Evolutionary conservation across 306 rosid species (phyloP), one percentile per base, ranked within the genome.

Genomic region (Medicago ruthenica): DNA sequence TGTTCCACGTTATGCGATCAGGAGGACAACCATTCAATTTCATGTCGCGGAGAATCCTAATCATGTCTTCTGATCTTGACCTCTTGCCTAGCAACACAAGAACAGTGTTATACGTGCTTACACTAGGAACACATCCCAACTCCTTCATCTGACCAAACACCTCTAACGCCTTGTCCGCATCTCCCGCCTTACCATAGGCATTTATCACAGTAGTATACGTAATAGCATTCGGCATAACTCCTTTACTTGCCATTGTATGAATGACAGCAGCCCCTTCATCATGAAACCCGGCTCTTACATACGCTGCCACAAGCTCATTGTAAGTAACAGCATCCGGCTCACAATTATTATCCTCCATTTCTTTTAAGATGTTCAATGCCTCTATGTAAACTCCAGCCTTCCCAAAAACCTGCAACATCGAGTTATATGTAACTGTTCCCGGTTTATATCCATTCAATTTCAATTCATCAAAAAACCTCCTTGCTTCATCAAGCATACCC

Each of bases 271-370:
- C 91, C 17, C 96, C 96, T 84, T 96, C 93, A 16, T 90, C 92
- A 3, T 67, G 83, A 75, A 96, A 90, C 79, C 97, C 99, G 0
- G 98, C 99, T 81, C 97, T 85, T 68, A 92, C 93, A 69, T 96
- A 92, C 55, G 97, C 91, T 20, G 91, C 87, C 65, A 88, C 97
- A 34, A 96, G 93, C 87, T 96, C 99, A 70, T 96, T 96, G 83
- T 92, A 96, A 55, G 99, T 96, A 76, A 92, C 78, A 44, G 91
- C 80, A 79, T 96, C 96, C 16, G 89, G 93, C 9, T 84, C 74
- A 69, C 97, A 92, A 60, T 85, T 83, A 75, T 84, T 85, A 69
- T 89, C 91, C 84, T 90, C 93, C 99, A 96, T 90, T 73, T 96
- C 97, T 74, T 87, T 89, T 72, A 90, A 76, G 79, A 88, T 87